phyloP scores from a whole-genome alignment of 805 yeast genomes.

The Yarrowia divulgata region DNA sequence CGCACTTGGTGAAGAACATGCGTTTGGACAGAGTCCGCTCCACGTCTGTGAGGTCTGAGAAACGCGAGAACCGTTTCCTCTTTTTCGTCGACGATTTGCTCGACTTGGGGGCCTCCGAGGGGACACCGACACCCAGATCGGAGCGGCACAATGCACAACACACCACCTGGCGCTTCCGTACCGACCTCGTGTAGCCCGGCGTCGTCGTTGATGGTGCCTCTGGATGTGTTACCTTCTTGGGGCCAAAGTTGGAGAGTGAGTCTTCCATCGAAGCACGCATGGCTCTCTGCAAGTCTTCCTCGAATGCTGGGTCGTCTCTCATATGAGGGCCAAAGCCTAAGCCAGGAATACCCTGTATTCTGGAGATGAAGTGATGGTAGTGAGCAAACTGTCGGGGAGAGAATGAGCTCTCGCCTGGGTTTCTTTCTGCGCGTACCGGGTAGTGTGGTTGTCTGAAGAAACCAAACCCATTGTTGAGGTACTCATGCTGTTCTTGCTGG shows the following conservation, averaged over 20 bases:
- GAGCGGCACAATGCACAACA: conserved; percentile 76
- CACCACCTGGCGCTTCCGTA: conserved; percentile 53
- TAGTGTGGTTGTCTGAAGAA: conserved; percentile 5
- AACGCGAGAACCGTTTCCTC: conserved; percentile 23
- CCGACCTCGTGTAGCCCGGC: conserved; percentile 46
- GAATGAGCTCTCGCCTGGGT: neutral
- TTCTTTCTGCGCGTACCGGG: neutral
- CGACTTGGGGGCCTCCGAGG: neutral
- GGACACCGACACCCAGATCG: conserved; percentile 68
- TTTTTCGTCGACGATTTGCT: neutral
- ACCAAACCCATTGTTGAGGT: conserved; percentile 1
- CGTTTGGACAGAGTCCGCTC: conserved; percentile 71
- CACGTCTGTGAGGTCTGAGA: conserved; percentile 53
- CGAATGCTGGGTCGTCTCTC: neutral
- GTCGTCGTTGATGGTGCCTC: conserved; percentile 31
- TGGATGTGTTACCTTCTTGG: conserved; percentile 22
- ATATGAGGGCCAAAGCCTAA: neutral
- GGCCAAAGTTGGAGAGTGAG: conserved; percentile 1
- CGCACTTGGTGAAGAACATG: conserved; percentile 73
- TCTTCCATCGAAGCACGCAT: conserved; percentile 17
- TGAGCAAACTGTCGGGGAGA: neutral
- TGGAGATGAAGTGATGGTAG: neutral
- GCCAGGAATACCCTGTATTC: neutral
- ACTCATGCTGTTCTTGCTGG: neutral
- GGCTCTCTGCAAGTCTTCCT: conserved; percentile 11